Base-by-base conservation (phyloP, 1,284 basidiomycete species). In the Apiotrichum siamense region DNA sequence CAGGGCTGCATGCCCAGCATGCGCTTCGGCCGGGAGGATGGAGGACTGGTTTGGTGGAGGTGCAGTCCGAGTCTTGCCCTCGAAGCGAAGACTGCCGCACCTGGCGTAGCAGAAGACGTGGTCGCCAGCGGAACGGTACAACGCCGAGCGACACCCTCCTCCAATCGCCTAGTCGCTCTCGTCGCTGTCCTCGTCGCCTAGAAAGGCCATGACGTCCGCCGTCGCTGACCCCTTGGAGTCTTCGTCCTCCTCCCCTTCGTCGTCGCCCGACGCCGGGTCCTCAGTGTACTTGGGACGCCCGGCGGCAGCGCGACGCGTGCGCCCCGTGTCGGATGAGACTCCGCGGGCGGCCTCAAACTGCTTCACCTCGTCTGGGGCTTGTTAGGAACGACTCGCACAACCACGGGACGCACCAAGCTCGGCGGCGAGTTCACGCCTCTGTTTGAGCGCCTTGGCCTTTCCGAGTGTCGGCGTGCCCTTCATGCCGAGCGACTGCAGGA, bases 401-500 rank as follows among this genome's bases (percentile, higher is more conserved):
- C n/a, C n/a, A n/a, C n/a, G n/a, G n/a, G 9, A 56, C 81, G 36
- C 61, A 90, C 88, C 80, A 15, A 92, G 78, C 65, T 93, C 89
- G 57, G 86, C 77, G 24, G 80, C 85, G 9, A 91, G 70, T 63
- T 90, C 88, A 42, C 87, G 75, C 62, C 80, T 80, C 63, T 77
- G 80, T 57, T 79, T 84, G 63, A 92, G 84, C 1, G 75, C 72
- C 60, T 81, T 86, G 3, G 89, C 89, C 71, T 90, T 84, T 49
- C 86, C 85, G 64, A 89, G 58, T 54, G 81, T 88, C 60, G 83
- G 76, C n/a, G 84, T 78, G 3, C 86, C 85, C 2, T 75, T 79
- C 87, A 92, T 91, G 1, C 89, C 88, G 24, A 92, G 77, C 0
- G 82, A 83, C 4, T 74, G 61, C 7, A 92, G 76, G 10, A 88